These are phyloP conservation scores for Nymphaea thermarum DNA, from an alignment of 164 flowering plant species.

Conservation along the genomic window DNA sequence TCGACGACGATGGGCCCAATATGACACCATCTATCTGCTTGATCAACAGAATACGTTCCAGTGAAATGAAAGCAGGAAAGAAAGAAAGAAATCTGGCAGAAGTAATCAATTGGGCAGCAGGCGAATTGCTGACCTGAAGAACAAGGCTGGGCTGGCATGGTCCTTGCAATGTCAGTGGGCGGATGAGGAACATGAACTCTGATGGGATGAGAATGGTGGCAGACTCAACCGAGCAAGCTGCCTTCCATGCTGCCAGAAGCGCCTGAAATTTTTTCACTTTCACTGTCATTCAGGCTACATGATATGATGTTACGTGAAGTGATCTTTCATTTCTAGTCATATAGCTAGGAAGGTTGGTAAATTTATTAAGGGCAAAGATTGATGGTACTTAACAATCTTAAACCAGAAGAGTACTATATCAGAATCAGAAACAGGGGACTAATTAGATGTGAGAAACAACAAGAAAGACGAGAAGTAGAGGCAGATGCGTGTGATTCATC, in stretches of 20 bases:
- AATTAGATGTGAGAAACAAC: no score
- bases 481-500: no score
- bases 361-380: no score
- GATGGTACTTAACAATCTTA: no score
- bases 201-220: conserved; percentile 49
- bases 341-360: no score
- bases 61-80: neutral
- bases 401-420: no score
- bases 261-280: conserved; percentile 28
- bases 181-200: conserved; percentile 43
- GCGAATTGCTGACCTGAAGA: conserved; percentile 43
- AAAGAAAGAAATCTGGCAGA: no score
- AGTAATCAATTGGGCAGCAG: neutral
- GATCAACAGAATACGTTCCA: neutral
- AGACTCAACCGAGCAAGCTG: conserved; percentile 54
- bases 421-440: no score
- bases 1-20: conserved; percentile 45
- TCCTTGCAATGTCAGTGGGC: conserved; percentile 61
- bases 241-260: conserved; percentile 58
- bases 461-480: no score
- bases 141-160: conserved; percentile 62
- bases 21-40: conserved; percentile 72
- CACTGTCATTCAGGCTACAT: neutral
- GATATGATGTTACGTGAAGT: no score
- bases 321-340: no score